A percentile compares a stretch with the other conserved stretches of the same genome.
These are phyloP conservation scores for Xylaria curta DNA, from an alignment of 495 filamentous ascomycete species.

Conservation along the genomic window DNA sequence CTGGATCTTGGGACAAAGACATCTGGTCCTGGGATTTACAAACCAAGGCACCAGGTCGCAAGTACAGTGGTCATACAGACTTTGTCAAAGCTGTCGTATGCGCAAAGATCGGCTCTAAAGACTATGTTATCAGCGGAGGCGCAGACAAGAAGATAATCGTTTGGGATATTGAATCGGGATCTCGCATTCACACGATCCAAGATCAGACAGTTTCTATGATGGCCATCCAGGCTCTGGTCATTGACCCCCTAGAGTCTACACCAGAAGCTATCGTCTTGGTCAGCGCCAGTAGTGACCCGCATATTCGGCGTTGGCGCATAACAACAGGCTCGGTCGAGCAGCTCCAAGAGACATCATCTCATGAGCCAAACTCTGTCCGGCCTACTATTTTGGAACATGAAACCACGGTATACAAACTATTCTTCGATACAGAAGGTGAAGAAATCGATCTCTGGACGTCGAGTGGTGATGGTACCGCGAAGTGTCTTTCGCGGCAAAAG, in stretches of 20 bases:
- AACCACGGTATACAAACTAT: conserved; percentile 82
- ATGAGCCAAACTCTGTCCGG: conserved; percentile 48
- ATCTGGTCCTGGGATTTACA: conserved; percentile 81
- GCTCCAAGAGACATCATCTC: conserved; percentile 47
- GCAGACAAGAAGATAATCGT: conserved; percentile 86
- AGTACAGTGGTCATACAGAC: conserved; percentile 81
- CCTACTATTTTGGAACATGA: conserved; percentile 81
- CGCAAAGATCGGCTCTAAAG: conserved; percentile 59
- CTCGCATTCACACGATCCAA: conserved; percentile 73
- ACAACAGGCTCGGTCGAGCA: conserved; percentile 51
- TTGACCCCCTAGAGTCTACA: conserved; percentile 67
- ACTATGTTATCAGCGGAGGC: conserved; percentile 81
- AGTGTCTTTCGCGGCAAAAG: conserved; percentile 70
- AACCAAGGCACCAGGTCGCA: conserved; percentile 56
- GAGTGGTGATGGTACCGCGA: conserved; percentile 82
- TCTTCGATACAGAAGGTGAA: conserved; percentile 60
- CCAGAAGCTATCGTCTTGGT: conserved; percentile 64
- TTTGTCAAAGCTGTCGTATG: conserved; percentile 83
- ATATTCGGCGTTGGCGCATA: conserved; percentile 78
- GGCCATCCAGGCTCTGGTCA: conserved; percentile 73
- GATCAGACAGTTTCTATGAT: conserved; percentile 69
- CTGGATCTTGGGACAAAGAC: conserved; percentile 91
- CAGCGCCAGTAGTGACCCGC: conserved; percentile 81
- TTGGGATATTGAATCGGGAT: conserved; percentile 73
- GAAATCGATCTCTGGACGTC: conserved; percentile 89